Conservation (phyloP, 192 early-diverging fungal species). For the Geranomyces michiganensis region DNA sequence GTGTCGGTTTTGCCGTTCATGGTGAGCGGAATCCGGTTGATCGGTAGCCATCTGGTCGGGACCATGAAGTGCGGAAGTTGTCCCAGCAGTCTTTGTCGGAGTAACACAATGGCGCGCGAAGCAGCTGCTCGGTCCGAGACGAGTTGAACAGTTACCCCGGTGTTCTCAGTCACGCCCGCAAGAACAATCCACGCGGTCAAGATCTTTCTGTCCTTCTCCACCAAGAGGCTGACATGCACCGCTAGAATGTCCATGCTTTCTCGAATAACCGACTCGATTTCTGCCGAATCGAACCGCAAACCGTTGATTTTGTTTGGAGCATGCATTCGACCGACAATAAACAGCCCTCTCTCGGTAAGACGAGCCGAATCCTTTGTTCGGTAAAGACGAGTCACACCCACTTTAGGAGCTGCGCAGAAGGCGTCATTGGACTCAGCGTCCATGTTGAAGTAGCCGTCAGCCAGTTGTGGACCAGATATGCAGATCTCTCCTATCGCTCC, state of each 20-base stretch:
- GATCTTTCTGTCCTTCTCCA: too few relatives aligned
- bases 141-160: too few relatives aligned
- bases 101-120: too few relatives aligned
- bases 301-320: conserved; percentile 32
- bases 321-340: conserved; percentile 25
- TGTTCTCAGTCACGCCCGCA: too few relatives aligned
- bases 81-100: too few relatives aligned
- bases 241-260: too few relatives aligned
- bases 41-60: conserved; percentile 20
- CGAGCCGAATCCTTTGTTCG: conserved; percentile 34
- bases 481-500: conserved; percentile 42
- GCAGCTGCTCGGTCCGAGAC: too few relatives aligned
- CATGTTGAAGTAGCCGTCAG: conserved; percentile 49
- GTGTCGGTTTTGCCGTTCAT: conserved; percentile 36
- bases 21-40: conserved; percentile 38
- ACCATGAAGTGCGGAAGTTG: too few relatives aligned
- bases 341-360: neutral
- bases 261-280: too few relatives aligned
- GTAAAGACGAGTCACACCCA: conserved; percentile 24
- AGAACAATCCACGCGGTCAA: too few relatives aligned
- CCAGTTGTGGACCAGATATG: conserved; percentile 44
- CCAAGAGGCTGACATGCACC: too few relatives aligned
- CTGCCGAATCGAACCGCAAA: conserved; percentile 30
- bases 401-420: conserved; percentile 40
- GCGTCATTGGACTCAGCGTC: conserved; percentile 37